Percentiles rank a stretch among this genome's conserved stretches.
Evolutionary conservation across 345 rosid species (phyloP).

Genomic region (Eutrema heterophyllum): DNA sequence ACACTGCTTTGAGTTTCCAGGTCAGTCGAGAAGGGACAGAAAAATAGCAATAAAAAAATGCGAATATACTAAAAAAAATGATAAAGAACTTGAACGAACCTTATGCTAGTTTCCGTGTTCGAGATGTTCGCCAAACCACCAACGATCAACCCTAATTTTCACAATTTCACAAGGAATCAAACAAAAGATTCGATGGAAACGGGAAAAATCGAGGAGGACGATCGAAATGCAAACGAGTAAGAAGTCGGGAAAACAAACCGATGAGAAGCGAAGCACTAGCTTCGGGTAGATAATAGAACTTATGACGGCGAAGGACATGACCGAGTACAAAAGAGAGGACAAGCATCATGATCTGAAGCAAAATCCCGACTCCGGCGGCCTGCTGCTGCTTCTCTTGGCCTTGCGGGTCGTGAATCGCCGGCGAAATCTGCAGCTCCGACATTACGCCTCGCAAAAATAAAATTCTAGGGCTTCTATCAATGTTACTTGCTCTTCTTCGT

Average conservation of each 20-base stretch:
- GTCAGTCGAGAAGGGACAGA: constrained; percentile 9
- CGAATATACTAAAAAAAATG: neutral
- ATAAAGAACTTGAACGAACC: constrained; percentile 34
- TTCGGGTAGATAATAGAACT: constrained; percentile 92
- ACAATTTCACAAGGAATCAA: neutral
- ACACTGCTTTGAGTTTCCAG: neutral
- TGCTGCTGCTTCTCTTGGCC: constrained; percentile 81
- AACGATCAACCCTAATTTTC: constrained; percentile 62
- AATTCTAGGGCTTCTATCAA: constrained; percentile 23
- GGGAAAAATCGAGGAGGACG: neutral
- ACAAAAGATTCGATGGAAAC: neutral
- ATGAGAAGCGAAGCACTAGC: constrained; percentile 99
- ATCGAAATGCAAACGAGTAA: constrained; percentile 4
- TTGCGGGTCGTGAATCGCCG: constrained; percentile 39
- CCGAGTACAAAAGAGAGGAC: constrained; percentile 98
- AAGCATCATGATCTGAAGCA: constrained; percentile 99
- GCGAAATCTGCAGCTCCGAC: constrained; percentile 46
- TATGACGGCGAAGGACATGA: constrained; percentile 94
- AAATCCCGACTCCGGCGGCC: constrained; percentile 96
- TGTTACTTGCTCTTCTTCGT: neutral
- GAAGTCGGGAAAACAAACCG: constrained; percentile 39
- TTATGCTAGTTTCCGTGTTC: constrained; percentile 81
- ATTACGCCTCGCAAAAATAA: constrained; percentile 11
- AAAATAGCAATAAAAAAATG: constrained; percentile 15
- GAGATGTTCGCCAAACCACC: constrained; percentile 94